Evolutionary conservation across 2,329 filamentous ascomycete genomes (phyloP), one percentile per base, ranked within the genome.

Genomic region (Tetracladium maxilliforme): DNA sequence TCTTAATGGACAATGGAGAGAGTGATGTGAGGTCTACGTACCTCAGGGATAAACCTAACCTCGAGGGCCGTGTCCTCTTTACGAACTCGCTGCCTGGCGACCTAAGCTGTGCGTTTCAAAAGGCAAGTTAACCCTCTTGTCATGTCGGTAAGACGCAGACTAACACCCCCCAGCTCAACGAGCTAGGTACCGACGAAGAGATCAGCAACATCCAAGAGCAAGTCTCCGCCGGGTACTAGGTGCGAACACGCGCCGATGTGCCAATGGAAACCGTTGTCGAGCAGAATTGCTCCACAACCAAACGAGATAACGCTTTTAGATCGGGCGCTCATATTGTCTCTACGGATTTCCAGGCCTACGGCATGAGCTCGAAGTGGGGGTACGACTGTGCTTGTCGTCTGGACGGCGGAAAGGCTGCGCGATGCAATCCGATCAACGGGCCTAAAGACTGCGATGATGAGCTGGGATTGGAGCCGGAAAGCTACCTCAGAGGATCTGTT

Each of bases 351-450:
- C 57, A 57, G 6, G 45, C 36, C 2, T 56, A 52, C 32, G 58
- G 59, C 1, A 53, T 58, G 55, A 52, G 48, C 22, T 44, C 49
- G 22, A 44, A 58, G 16, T 64, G 54, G 49, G 49, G 48, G 11
- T 54, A 52, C 32, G 58, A 62, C 30, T 64, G 60, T 34, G 54
- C n/a, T n/a, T n/a, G n/a, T n/a, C n/a, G n/a, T n/a, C n/a, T n/a
- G n/a, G n/a, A n/a, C n/a, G n/a, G n/a, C n/a, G n/a, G n/a, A n/a
- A n/a, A n/a, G n/a, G n/a, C n/a, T n/a, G n/a, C n/a, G n/a, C n/a
- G n/a, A n/a, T n/a, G n/a, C n/a, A n/a, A n/a, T n/a, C n/a, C n/a
- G n/a, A n/a, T n/a, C n/a, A n/a, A n/a, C n/a, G n/a, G n/a, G n/a
- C n/a, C n/a, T n/a, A n/a, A n/a, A n/a, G n/a, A n/a, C n/a, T n/a